Base-by-base conservation (phyloP, 2,329 filamentous ascomycete species). In the Dothideomycetes sp. region DNA sequence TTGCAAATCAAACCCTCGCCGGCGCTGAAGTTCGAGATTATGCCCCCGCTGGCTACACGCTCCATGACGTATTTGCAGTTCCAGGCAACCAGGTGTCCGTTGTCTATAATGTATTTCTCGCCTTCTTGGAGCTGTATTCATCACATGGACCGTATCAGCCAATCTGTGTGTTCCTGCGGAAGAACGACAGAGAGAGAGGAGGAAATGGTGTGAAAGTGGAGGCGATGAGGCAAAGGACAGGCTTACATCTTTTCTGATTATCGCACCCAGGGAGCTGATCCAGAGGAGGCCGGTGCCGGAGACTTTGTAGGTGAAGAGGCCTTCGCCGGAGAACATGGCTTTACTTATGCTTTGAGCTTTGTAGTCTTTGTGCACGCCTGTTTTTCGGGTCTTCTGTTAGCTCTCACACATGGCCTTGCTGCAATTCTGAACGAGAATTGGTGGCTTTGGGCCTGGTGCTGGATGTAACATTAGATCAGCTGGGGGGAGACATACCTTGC, bases 11-110 rank as follows among this genome's bases (percentile, higher is more conserved):
- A 66, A 0, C 91, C 91, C 62, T 98, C 91, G 0, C 74, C 82
- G 0, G 85, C 80, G 19, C 79, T 77, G 16, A 94, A 61, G 8
- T 81, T 79, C n/a, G 84, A 89, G n/a, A 98, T 81, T 47, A 98
- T 79, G 29, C 91, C 91, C 2, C 91, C 91, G 3, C 84, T 91
- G 0, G 89, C 80, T 3, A 93, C 82, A 12, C 91, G 79, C 64
- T 95, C 87, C 46, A 98, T 77, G 4, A 84, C 73, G 54, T 96
- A 98, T 55, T 94, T 86, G 55, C 84, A 88, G 58, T 95, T 95
- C 91, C 91, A 98, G 0, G 91, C 89, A 0, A 96, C 87, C 1
- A 96, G 70, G 51, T 96, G 87, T 3, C 52, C 53, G 32, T 58
- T 58, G 38, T 58, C 89, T 2, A 96, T 86, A 48, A 91, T 85